Conservation (phyloP, 352 stramenopile genomes). For the Globisporangium uncinulatum region DNA sequence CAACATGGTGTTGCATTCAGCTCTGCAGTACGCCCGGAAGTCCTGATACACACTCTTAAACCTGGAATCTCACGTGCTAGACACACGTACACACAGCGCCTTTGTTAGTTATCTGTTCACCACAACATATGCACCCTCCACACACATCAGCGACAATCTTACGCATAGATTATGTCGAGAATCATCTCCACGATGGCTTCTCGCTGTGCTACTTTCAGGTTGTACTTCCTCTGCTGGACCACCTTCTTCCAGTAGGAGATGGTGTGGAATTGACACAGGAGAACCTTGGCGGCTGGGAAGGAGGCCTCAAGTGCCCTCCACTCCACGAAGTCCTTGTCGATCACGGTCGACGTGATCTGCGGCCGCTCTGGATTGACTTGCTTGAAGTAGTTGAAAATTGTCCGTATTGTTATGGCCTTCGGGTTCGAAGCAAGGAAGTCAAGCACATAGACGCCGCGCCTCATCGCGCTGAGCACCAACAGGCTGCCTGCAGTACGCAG, state of each 20-base stretch:
- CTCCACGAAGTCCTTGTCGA: conserved; percentile 23
- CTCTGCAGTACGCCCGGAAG: too few relatives aligned
- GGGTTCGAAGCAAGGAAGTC: conserved; percentile 5
- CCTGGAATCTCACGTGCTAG: too few relatives aligned
- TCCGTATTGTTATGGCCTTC: conserved; percentile 9
- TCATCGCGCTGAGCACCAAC: too few relatives aligned
- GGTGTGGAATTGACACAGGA: conserved; percentile 16
- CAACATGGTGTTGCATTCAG: neutral
- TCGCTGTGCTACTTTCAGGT: conserved; percentile 8
- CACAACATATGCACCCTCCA: too few relatives aligned
- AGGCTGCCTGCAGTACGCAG: too few relatives aligned
- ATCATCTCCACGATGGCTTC: conserved; percentile 5
- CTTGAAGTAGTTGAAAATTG: conserved; percentile 17
- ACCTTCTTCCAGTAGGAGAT: conserved; percentile 16
- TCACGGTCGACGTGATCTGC: conserved; percentile 8
- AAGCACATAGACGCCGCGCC: too few relatives aligned
- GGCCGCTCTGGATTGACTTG: conserved; percentile 10
- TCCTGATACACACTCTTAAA: too few relatives aligned
- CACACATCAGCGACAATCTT: too few relatives aligned
- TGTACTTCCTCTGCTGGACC: conserved; percentile 7
- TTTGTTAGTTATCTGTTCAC: too few relatives aligned
- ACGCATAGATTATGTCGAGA: conserved; percentile 9
- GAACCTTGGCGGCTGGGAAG: conserved; percentile 5
- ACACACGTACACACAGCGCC: too few relatives aligned
- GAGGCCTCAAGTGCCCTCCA: conserved; percentile 11